These are phyloP conservation scores for Talaromyces sp. DNA, from an alignment of 2,329 filamentous ascomycete species.

Conservation along the genomic window DNA sequence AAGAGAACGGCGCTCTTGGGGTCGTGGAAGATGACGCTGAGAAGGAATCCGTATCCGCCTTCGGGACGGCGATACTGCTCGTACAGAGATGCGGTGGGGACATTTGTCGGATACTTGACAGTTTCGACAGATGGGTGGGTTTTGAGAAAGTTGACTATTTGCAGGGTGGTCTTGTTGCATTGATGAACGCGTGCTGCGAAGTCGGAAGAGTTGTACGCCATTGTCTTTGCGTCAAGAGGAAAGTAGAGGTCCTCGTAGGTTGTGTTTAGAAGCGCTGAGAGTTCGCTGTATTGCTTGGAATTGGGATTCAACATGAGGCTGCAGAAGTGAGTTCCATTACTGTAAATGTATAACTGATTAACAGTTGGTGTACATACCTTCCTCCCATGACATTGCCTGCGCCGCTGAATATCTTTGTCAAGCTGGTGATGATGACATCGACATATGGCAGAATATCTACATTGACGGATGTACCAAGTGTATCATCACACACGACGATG, in stretches of 20 bases:
- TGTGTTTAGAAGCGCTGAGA: slow-evolving; percentile 22
- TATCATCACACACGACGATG: slow-evolving; percentile 13
- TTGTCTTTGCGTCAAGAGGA: slow-evolving; percentile 15
- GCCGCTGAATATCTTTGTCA: slow-evolving; percentile 15
- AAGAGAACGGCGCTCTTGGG: slow-evolving; percentile 19
- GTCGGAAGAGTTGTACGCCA: slow-evolving; percentile 19
- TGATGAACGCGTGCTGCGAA: slow-evolving; percentile 16
- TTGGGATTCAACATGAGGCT: slow-evolving; percentile 45
- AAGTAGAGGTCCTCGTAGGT: slow-evolving; percentile 17
- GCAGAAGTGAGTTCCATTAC: neutral
- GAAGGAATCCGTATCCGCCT: slow-evolving; percentile 20
- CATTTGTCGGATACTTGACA: slow-evolving; percentile 19
- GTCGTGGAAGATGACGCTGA: slow-evolving; percentile 19
- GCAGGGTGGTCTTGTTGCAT: slow-evolving; percentile 15
- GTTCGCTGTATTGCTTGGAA: slow-evolving; percentile 33
- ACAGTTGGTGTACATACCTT: neutral
- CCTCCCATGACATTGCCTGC: slow-evolving; percentile 15
- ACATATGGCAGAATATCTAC: slow-evolving; percentile 12
- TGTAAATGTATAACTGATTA: neutral
- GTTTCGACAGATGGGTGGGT: slow-evolving; percentile 13
- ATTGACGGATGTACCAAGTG: slow-evolving; percentile 12
- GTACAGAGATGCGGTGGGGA: slow-evolving; percentile 13
- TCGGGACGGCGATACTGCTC: slow-evolving; percentile 14
- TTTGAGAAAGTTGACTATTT: slow-evolving; percentile 18
- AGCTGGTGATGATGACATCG: slow-evolving; percentile 12